Evolutionary conservation across 495 filamentous ascomycete species (phyloP).

Genomic region (Sabuloglossum arenarium): DNA sequence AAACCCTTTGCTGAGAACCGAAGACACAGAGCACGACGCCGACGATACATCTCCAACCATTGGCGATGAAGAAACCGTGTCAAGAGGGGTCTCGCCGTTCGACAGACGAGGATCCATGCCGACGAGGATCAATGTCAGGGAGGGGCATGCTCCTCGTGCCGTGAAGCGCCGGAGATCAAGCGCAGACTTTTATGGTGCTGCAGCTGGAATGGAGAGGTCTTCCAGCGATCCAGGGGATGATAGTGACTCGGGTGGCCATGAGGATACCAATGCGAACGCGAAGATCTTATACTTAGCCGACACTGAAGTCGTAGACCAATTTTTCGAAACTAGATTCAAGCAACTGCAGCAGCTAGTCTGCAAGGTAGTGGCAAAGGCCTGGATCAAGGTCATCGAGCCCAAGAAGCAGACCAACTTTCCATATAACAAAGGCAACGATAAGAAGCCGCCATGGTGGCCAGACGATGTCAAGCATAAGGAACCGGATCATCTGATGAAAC

Average conservation of each 20-base stretch:
- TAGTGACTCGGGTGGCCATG: background rate
- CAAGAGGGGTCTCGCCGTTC: background rate
- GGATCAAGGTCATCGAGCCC: conserved; percentile 65
- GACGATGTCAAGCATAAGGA: conserved; percentile 49
- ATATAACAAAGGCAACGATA: conserved; percentile 48
- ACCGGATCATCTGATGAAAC: conserved; percentile 65
- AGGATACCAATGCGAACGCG: background rate
- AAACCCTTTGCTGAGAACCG: background rate
- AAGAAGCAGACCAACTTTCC: conserved; percentile 72
- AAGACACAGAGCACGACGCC: background rate
- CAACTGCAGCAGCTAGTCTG: conserved; percentile 53
- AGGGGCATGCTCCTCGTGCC: background rate
- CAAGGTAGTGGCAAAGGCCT: conserved; percentile 55
- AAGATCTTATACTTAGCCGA: background rate
- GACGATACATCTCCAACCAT: background rate
- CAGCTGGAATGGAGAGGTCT: background rate
- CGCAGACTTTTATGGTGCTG: background rate
- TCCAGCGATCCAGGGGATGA: conserved; percentile 1
- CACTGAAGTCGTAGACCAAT: conserved; percentile 14
- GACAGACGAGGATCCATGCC: background rate
- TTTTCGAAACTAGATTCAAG: conserved; percentile 42
- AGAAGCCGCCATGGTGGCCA: conserved; percentile 71
- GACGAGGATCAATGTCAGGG: background rate
- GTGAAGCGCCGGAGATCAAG: conserved; percentile 4
- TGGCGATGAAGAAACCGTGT: background rate